A percentile compares a stretch with the other conserved stretches of the same genome.
Conservation (phyloP, 306 rosid species). For the Ochetophila trinervis region DNA sequence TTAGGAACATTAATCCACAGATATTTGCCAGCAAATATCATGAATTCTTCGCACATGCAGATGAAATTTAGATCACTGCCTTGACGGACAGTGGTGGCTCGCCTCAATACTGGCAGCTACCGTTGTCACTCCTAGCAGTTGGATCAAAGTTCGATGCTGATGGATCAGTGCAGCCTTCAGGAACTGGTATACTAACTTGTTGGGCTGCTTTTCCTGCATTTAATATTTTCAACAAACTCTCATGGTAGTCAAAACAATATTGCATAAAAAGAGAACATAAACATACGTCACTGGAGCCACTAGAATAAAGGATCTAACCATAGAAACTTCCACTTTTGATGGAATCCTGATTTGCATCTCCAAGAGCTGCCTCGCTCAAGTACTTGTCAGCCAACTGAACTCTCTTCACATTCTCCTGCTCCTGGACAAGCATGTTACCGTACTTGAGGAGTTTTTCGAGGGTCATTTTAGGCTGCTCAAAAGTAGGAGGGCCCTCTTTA, state of each 20-base stretch:
- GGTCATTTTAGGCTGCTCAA: constrained; percentile 57
- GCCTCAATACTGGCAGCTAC: constrained; percentile 33
- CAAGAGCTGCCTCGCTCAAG: constrained; percentile 47
- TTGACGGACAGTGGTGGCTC: constrained; percentile 3
- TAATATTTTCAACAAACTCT: background rate
- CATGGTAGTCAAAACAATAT: background rate
- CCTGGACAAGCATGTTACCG: constrained; percentile 50
- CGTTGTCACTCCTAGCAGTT: constrained; percentile 37
- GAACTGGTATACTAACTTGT: constrained; percentile 39
- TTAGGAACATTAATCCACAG: constrained; percentile 10
- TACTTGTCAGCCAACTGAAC: constrained; percentile 49
- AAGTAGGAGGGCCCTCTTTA: constrained; percentile 51
- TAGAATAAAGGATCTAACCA: constrained; percentile 27
- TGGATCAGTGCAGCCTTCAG: constrained; percentile 46
- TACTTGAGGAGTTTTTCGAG: constrained; percentile 44
- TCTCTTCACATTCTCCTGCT: constrained; percentile 54
- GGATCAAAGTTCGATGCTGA: constrained; percentile 39
- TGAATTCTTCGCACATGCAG: constrained; percentile 1
- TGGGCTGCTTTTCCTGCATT: constrained; percentile 45
- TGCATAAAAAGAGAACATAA: background rate
- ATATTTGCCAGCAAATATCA: constrained; percentile 4
- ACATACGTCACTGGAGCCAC: background rate
- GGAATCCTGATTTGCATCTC: constrained; percentile 45
- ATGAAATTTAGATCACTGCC: background rate
- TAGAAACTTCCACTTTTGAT: constrained; percentile 34